Base-by-base conservation (phyloP, 139 green algal genomes). In the Chlamydomonas incerta region DNA sequence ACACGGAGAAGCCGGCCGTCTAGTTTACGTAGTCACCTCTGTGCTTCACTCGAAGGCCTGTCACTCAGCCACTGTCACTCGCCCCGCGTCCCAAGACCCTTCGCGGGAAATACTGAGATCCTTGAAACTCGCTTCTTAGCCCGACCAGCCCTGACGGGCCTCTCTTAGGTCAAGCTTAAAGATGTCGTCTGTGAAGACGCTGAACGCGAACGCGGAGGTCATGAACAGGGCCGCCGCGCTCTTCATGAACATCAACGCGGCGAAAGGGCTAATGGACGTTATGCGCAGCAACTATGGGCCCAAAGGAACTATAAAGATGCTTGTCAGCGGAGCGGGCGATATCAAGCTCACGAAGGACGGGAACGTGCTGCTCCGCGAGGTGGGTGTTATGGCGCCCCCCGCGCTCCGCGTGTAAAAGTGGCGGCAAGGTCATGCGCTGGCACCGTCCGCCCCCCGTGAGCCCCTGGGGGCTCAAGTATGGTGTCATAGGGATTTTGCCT, bases 221-320 rank as follows among this genome's bases (percentile, higher is more conserved):
- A 97, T 99, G 92, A 93, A 94, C n/a, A 85, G 90, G 18, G 87
- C 80, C 8, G 97, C 96, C 34, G 97, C 98, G 14, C 91, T 99
- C 21, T 98, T 99, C 86, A 99, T 99, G 98, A 99, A 98, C 93
- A 98, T 99, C 88, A 99, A 99, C 87, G 98, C 98, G 37, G 96
- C 97, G 37, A 99, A 99, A 86, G 98, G 98, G 1, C 92, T 99
- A 71, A 93, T 98, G 74, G 98, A 99, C 67, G 98, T 99, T 2
- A 98, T 99, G 95, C 97, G 96, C 82, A 98, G 94, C 41, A 99
- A 99, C 87, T 93, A 99, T 18, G 97, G 98, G 0, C 98, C 98
- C 21, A 98, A 97, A 73, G 98, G 98, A 31, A 99, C 98, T n/a
- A 99, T 99, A 87, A 99, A 99, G 91, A 99, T 99, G 98, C 92